Conservation (phyloP, 1,284 basidiomycete species). For the Ustilago curta region DNA sequence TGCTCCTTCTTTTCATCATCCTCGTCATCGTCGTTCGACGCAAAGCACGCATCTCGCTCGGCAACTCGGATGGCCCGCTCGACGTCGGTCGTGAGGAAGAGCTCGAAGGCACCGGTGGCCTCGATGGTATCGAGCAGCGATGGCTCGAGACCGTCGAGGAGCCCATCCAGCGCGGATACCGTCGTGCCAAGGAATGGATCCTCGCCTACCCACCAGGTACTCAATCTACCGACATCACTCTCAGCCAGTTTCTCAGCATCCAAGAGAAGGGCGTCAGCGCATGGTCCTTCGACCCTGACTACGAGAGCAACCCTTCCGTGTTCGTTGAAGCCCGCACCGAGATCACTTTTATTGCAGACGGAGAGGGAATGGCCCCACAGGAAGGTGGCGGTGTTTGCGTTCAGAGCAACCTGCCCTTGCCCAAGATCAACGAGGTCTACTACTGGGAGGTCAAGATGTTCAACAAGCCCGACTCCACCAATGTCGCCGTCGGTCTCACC, state of each 20-base stretch:
- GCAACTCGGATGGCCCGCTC: slow-evolving; percentile 89
- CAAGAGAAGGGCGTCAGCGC: slow-evolving; percentile 69
- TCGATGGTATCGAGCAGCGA: slow-evolving; percentile 87
- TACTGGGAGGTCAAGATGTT: slow-evolving; percentile 70
- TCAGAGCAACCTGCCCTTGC: slow-evolving; percentile 67
- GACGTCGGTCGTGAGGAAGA: slow-evolving; percentile 84
- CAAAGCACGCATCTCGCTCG: slow-evolving; percentile 72
- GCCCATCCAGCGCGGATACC: slow-evolving; percentile 78
- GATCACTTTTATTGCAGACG: slow-evolving; percentile 68
- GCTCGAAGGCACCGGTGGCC: slow-evolving; percentile 85
- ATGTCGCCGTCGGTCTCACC: slow-evolving; percentile 64
- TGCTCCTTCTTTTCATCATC: slow-evolving; percentile 71
- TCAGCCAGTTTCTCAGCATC: slow-evolving; percentile 67
- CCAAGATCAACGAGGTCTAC: slow-evolving; percentile 69
- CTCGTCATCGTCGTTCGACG: slow-evolving; percentile 61
- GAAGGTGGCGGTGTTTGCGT: slow-evolving; percentile 68
- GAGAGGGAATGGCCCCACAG: slow-evolving; percentile 66
- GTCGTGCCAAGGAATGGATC: slow-evolving; percentile 84
- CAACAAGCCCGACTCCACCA: slow-evolving; percentile 65
- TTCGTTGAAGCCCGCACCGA: slow-evolving; percentile 67
- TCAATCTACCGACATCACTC: slow-evolving; percentile 67
- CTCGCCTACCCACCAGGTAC: slow-evolving; percentile 47
- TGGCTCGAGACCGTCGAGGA: slow-evolving; percentile 90
- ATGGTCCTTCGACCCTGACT: slow-evolving; percentile 68
- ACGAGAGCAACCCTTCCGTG: slow-evolving; percentile 67